Evolutionary conservation across 345 rosid genomes (phyloP), one percentile per base, ranked within the genome.

Genomic region (Euphorbia lathyris): DNA sequence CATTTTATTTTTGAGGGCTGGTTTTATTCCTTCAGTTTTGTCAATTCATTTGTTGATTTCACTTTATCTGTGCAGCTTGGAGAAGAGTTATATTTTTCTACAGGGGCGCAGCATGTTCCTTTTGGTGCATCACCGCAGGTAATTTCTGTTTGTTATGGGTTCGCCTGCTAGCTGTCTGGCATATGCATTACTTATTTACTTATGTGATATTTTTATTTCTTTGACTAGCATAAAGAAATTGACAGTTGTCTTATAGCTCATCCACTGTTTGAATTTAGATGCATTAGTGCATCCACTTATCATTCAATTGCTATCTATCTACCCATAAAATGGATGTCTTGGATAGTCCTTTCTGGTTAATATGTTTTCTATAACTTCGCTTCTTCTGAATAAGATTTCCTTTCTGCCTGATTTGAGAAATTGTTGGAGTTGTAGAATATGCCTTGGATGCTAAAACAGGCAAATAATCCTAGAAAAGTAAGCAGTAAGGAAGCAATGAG

Each of bases 71-170:
- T 67, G 66, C 86, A 95, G 97, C 97, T 90, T 71, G 97, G 97
- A 45, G 92, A 88, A 69, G 97, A 88, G 73, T 74, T 92, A 66
- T 81, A 70, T 74, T 95, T 95, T 71, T 81, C 92, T 20, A 79
- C 82, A 63, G 99, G 99, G 67, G 98, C 96, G 22, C 97, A 95
- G 83, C 91, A 76, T 75, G 83, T 95, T 75, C 88, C 94, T 75
- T 92, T 95, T 74, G 99, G 97, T 68, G 91, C 99, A 81, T 92
- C 99, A 26, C 98, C 99, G 29, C 99, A 92, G 92, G 97, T 90
- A 88, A 53, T 23, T 59, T 67, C 65, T 61, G 23, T 67, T 57
- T n/a, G 25, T 40, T 48, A 64, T 59, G 51, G 66, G 58, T 70
- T 55, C 2, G 61, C 62, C 51, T 68, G 2, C 29, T 55, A 11